Conservation (phyloP, 176 grass and related monocot species). For the Oryza nivara region DNA sequence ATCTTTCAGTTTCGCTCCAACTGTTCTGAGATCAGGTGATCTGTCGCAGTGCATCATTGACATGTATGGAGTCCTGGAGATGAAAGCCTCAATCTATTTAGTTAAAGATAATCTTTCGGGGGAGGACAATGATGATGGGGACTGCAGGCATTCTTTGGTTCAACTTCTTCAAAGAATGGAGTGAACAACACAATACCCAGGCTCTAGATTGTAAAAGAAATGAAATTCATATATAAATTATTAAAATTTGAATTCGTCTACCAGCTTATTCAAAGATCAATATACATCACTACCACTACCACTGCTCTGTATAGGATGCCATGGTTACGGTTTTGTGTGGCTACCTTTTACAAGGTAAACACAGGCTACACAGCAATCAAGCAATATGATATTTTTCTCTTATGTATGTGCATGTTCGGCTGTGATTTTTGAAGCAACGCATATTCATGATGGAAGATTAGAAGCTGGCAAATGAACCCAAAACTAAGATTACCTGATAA, state of each 20-base stretch:
- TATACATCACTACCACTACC: background rate
- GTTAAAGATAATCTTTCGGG: constrained; percentile 19
- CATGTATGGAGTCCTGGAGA: constrained; percentile 60
- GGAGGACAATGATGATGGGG: constrained; percentile 30
- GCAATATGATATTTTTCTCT: background rate
- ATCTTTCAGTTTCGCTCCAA: constrained; percentile 59
- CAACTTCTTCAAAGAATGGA: constrained; percentile 7
- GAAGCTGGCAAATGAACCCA: constrained; percentile 5
- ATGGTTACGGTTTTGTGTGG: background rate
- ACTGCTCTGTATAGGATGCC: too few relatives aligned
- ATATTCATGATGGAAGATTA: background rate
- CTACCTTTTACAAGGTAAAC: background rate
- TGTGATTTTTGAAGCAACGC: background rate
- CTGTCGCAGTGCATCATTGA: constrained; percentile 63
- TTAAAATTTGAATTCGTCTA: background rate
- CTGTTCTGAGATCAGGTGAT: constrained; percentile 63
- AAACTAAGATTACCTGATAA: constrained; percentile 48
- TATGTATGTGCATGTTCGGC: background rate
- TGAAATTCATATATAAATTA: background rate
- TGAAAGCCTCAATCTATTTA: constrained; percentile 28
- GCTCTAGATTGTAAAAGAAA: background rate
- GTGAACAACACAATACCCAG: background rate
- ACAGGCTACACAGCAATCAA: background rate
- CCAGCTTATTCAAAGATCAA: background rate
- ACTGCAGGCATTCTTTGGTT: constrained; percentile 1